Evolutionary conservation across 805 yeast species (phyloP), one percentile per base, ranked within the genome.

Genomic region (Zygosaccharomyces bisporus): DNA sequence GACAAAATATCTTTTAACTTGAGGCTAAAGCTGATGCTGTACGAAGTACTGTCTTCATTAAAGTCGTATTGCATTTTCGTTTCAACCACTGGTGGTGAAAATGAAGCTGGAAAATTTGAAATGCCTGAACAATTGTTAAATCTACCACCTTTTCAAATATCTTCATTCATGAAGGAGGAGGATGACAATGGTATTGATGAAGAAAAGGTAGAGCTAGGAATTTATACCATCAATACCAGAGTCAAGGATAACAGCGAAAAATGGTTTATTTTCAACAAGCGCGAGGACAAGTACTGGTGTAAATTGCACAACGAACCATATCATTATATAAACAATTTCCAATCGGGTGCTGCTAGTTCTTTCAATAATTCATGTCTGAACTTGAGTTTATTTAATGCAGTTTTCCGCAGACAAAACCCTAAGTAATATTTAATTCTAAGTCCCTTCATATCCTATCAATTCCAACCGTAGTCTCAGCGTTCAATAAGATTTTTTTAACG

Each of bases 111-210:
- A 2, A 39, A 23, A n/a, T 45, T 52, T 19, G 50, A 53, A 14
- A 39, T 57, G 1, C 67, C 67, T 6, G 36, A 46, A 9, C 46
- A 45, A 12, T 46, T 63, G 24, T 18, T 54, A 10, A 45, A 52
- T 8, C 43, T 63, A 10, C 66, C 68, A 13, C 66, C 66, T 6
- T 63, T 63, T 33, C 55, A 59, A 45, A 63, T 62, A 5, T 60
- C 67, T 8, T 63, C 67, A 10, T 63, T 63, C 31, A 45, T 52
- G 16, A 50, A 47, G 24, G 44, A 45, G 13, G 27, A 43, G 19
- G 30, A 34, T 16, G 27, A 19, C 6, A 24, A 34, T 3, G 51
- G 44, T 6, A 33, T 33, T 2, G 32, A 31, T 6, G 43, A 38
- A 8, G 41, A 38, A 17, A 27, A 27, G 25, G 23, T 37, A 17